These are phyloP conservation scores for Cyanophora paradoxa DNA, from an alignment of 78 protist genomes.

Conservation along the genomic window DNA sequence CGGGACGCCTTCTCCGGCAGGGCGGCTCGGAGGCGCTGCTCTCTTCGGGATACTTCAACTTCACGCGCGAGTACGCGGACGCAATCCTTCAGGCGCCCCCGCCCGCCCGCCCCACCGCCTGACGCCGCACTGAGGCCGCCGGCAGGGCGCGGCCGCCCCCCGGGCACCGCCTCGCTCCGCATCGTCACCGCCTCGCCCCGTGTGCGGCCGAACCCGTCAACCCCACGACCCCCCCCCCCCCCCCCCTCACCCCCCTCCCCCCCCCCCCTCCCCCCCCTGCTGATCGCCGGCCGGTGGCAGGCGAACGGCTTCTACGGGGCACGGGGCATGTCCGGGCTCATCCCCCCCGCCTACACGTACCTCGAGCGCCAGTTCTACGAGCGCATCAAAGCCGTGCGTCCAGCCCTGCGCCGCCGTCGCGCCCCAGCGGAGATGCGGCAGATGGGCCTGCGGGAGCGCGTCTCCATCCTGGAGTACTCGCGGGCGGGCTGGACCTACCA, in stretches of 20 bases:
- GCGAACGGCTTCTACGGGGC: not conserved
- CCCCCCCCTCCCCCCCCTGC: not conserved
- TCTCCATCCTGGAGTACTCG: not conserved
- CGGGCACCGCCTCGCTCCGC: not conserved
- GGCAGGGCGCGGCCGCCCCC: too few relatives aligned
- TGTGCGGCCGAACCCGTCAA: too few relatives aligned
- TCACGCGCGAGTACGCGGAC: not conserved
- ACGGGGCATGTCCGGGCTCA: not conserved
- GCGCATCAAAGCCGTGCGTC: too few relatives aligned
- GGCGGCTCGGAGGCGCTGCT: too few relatives aligned
- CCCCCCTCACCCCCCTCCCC: not conserved
- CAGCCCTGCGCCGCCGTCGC: too few relatives aligned
- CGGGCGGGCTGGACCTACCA: not conserved
- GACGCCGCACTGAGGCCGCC: too few relatives aligned
- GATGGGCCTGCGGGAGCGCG: not conserved
- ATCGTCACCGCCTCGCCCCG: not conserved
- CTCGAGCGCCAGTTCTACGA: not conserved
- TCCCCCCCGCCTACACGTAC: not conserved
- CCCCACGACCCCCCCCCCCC: too few relatives aligned
- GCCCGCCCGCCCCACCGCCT: too few relatives aligned
- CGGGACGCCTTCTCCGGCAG: too few relatives aligned
- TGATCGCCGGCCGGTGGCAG: not conserved
- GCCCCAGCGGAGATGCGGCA: not conserved
- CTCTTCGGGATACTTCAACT: slow-evolving; percentile 8
- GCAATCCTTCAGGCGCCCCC: not conserved